phyloP scores from a whole-genome alignment of 768 basidiomycete genomes.

The Exsudoporus frostii region DNA sequence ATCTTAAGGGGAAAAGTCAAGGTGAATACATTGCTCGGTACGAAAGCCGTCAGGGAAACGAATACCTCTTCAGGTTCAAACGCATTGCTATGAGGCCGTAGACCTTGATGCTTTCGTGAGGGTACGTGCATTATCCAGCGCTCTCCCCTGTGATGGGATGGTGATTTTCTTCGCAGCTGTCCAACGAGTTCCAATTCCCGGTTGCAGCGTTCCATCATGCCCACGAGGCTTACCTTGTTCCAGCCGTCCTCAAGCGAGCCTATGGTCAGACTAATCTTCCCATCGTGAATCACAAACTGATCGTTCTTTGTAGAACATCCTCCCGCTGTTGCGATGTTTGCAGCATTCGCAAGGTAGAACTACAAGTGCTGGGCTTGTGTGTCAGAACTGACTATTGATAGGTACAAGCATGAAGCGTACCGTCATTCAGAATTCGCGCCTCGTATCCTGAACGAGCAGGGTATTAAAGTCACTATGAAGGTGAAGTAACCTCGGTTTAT shows the following conservation, averaged over 20 bases:
- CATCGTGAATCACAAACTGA: not conserved
- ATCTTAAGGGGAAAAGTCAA: slow-evolving; percentile 73
- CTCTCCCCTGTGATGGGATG: not conserved
- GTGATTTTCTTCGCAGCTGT: slow-evolving; percentile 40
- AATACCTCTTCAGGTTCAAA: slow-evolving; percentile 36
- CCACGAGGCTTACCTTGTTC: slow-evolving; percentile 78
- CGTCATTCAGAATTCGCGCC: slow-evolving; percentile 57
- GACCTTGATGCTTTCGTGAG: slow-evolving; percentile 68
- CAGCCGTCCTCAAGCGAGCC: slow-evolving; percentile 65
- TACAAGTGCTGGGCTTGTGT: not conserved
- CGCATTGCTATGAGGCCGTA: slow-evolving; percentile 60
- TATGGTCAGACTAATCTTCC: slow-evolving; percentile 42
- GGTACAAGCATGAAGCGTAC: slow-evolving; percentile 59
- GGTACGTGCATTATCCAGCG: slow-evolving; percentile 34
- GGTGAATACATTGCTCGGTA: slow-evolving; percentile 32
- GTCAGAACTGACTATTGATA: not conserved
- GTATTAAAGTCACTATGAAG: slow-evolving; percentile 52
- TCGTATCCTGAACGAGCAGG: slow-evolving; percentile 48
- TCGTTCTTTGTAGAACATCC: slow-evolving; percentile 35
- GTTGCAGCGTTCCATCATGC: slow-evolving; percentile 78
- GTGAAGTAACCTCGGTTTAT: slow-evolving; percentile 17
- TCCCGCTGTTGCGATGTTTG: slow-evolving; percentile 73
- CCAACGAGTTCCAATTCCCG: slow-evolving; percentile 80
- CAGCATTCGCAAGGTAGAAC: slow-evolving; percentile 45
- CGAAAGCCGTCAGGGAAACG: not conserved